Percentiles rank a stretch among this genome's conserved stretches.
These are phyloP conservation scores for Emergomyces orientalis DNA, from an alignment of 2,329 filamentous ascomycete species.

Conservation along the genomic window DNA sequence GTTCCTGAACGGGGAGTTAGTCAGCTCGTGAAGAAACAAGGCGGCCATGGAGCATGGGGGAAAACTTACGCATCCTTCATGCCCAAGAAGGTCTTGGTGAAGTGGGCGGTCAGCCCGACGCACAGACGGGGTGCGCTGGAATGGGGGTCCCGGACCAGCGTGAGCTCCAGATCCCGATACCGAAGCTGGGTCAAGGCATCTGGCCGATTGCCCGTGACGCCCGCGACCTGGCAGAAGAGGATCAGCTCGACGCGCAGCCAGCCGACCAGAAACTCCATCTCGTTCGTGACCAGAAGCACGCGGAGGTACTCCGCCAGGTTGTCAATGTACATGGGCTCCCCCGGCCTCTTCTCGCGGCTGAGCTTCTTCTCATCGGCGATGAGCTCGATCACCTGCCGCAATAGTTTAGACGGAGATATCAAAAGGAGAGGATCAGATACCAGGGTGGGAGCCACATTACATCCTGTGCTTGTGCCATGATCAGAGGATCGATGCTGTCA, in stretches of 20 bases:
- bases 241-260: constrained; percentile 15
- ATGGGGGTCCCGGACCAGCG: constrained; percentile 1
- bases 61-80: constrained; percentile 12
- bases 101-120: constrained; percentile 12
- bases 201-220: constrained; percentile 15
- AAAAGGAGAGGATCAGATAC: not conserved
- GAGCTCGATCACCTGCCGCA: constrained; percentile 11
- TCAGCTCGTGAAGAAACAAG: not conserved
- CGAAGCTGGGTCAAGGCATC: constrained; percentile 13
- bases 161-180: constrained; percentile 15
- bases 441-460: not conserved
- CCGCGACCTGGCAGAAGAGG: constrained; percentile 16
- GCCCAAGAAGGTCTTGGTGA: constrained; percentile 13
- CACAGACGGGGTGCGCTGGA: not conserved
- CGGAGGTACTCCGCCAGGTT: constrained; percentile 15
- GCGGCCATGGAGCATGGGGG: not conserved
- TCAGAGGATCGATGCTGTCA: constrained; percentile 16
- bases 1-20: constrained; percentile 12
- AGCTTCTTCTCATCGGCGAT: constrained; percentile 18
- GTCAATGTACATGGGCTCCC: constrained; percentile 15
- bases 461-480: constrained; percentile 13
- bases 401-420: not conserved
- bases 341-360: constrained; percentile 9
- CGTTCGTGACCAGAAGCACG: constrained; percentile 12
- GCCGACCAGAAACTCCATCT: constrained; percentile 16